phyloP scores from a whole-genome alignment of 2,329 filamentous ascomycete species.

The Zymoseptoria brevis region DNA sequence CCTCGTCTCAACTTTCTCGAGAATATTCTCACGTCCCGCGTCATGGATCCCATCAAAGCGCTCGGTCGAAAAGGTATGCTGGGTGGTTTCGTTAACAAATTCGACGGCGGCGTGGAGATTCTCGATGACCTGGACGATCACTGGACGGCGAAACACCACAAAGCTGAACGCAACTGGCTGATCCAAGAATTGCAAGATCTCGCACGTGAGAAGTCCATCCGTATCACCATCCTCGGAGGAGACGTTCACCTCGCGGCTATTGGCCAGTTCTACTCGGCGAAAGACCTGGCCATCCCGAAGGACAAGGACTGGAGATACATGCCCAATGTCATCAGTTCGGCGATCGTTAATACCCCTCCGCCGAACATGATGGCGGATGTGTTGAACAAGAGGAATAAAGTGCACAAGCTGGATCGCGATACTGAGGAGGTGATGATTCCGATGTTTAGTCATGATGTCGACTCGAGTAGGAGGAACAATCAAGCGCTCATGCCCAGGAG shows the following conservation, averaged over 20 bases:
- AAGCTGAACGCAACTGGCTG: slow-evolving; percentile 76
- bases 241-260: slow-evolving; percentile 90
- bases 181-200: slow-evolving; percentile 89
- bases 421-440: slow-evolving; percentile 96
- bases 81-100: slow-evolving; percentile 73
- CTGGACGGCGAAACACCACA: slow-evolving; percentile 95
- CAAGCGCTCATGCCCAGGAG: slow-evolving; percentile 78
- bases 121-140: slow-evolving; percentile 91
- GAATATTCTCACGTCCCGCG: slow-evolving; percentile 67
- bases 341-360: slow-evolving; percentile 86
- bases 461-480: slow-evolving; percentile 84
- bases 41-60: slow-evolving; percentile 84
- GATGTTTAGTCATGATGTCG: slow-evolving; percentile 81
- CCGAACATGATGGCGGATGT: slow-evolving; percentile 83
- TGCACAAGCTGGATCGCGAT: slow-evolving; percentile 56
- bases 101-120: slow-evolving; percentile 86
- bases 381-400: slow-evolving; percentile 83
- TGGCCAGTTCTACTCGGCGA: slow-evolving; percentile 91
- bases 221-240: slow-evolving; percentile 85
- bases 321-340: slow-evolving; percentile 88
- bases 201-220: slow-evolving; percentile 83
- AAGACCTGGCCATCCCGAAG: slow-evolving; percentile 67
- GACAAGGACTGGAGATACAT: slow-evolving; percentile 94
- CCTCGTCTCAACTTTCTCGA: slow-evolving; percentile 50
- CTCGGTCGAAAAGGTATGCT: slow-evolving; percentile 74